A percentile compares a stretch with the other conserved stretches of the same genome.
phyloP scores from a whole-genome alignment of 2,329 filamentous ascomycete genomes.

The Fusarium denticulatum region DNA sequence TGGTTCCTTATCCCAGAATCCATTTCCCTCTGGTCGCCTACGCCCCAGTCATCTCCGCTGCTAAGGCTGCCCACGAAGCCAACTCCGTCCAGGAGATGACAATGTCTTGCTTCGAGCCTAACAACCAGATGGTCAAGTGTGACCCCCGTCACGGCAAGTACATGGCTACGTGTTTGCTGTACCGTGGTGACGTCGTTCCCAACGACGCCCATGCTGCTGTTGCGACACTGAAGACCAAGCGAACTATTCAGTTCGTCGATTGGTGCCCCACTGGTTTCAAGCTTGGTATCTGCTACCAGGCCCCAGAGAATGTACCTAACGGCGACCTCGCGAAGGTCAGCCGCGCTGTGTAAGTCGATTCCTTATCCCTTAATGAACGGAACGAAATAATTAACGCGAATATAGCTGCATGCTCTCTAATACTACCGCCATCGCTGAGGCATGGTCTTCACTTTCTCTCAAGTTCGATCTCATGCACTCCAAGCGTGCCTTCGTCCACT shows the following conservation, averaged over 20 bases:
- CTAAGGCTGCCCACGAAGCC: constrained; percentile 96
- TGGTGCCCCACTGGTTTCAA: constrained; percentile 99
- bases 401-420: constrained; percentile 95
- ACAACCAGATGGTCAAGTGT: constrained; percentile 99
- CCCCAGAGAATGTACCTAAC: constrained; percentile 94
- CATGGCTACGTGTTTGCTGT: constrained; percentile 98
- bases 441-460: constrained; percentile 93
- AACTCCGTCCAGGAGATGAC: constrained; percentile 99
- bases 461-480: constrained; percentile 99
- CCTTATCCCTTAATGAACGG: too few species aligned
- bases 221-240: constrained; percentile 98
- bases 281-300: constrained; percentile 99
- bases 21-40: constrained; percentile 99
- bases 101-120: constrained; percentile 98
- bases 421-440: constrained; percentile 98
- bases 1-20: constrained; percentile 98
- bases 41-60: constrained; percentile 90
- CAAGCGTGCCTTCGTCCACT: constrained; percentile 99
- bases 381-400: not conserved
- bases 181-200: constrained; percentile 97
- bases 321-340: constrained; percentile 97
- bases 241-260: constrained; percentile 98
- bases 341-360: constrained; percentile 88
- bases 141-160: constrained; percentile 99
- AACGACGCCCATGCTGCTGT: constrained; percentile 94